Evolutionary conservation across 2,329 filamentous ascomycete species (phyloP).

Genomic region (Scedosporium apiospermum): DNA sequence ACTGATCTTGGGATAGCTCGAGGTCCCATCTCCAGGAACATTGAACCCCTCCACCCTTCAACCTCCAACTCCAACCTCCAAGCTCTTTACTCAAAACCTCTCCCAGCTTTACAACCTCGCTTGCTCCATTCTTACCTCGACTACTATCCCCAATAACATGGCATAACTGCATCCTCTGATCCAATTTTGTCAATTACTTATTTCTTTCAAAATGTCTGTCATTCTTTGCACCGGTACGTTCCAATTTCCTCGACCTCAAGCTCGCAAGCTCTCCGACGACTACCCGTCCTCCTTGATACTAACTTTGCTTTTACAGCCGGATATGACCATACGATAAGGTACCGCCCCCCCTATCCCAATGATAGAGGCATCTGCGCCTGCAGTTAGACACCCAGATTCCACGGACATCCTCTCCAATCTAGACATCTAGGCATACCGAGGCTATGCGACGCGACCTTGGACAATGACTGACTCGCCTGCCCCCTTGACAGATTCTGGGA

Average conservation of each 20-base stretch:
- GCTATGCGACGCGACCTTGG: conserved; percentile 6
- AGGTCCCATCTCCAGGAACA: too few relatives aligned
- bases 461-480: conserved; percentile 5
- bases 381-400: background rate
- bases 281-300: conserved; percentile 11
- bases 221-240: conserved; percentile 52
- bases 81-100: too few relatives aligned
- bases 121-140: background rate
- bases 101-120: too few relatives aligned
- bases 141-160: background rate
- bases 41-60: too few relatives aligned
- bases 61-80: too few relatives aligned
- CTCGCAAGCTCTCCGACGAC: conserved; percentile 7
- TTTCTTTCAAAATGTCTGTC: conserved; percentile 39
- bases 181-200: background rate
- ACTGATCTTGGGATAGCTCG: too few relatives aligned
- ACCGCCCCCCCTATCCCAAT: conserved; percentile 11
- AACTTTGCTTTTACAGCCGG: conserved; percentile 32
- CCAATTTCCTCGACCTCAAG: conserved; percentile 2
- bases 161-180: background rate
- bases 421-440: background rate
- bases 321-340: conserved; percentile 56
- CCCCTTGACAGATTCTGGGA: conserved; percentile 75
- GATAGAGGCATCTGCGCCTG: too few relatives aligned
- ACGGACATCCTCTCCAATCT: background rate